phyloP scores from a whole-genome alignment of 2,329 filamentous ascomycete species.

The Penicillium brevicompactum region DNA sequence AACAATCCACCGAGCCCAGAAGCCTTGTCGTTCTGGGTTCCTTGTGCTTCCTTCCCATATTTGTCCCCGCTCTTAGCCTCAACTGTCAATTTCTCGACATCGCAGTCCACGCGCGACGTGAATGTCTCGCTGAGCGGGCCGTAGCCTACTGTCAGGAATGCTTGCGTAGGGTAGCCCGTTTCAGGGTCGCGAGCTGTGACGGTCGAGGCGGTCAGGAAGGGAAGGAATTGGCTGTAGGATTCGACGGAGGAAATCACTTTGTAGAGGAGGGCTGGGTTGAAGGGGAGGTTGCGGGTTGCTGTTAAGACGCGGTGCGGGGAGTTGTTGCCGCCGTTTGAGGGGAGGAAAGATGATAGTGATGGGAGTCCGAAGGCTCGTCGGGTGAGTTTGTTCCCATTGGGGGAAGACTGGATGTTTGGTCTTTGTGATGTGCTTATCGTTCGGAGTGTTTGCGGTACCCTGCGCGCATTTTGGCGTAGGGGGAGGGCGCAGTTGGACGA shows the following conservation, averaged over 20 bases:
- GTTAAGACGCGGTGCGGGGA: slow-evolving; percentile 66
- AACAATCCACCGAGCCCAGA: slow-evolving; percentile 26
- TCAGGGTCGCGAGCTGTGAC: slow-evolving; percentile 72
- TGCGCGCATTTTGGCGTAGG: not conserved
- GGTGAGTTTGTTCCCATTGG: slow-evolving; percentile 5
- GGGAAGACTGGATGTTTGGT: slow-evolving; percentile 3
- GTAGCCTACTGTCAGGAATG: slow-evolving; percentile 82
- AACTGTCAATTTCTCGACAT: slow-evolving; percentile 66
- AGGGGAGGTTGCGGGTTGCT: slow-evolving; percentile 75
- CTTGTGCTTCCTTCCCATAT: slow-evolving; percentile 55
- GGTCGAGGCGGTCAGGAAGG: slow-evolving; percentile 77
- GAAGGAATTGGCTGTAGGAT: slow-evolving; percentile 83
- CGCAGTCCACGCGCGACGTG: slow-evolving; percentile 75
- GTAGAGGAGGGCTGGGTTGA: slow-evolving; percentile 72
- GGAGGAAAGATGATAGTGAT: slow-evolving; percentile 32
- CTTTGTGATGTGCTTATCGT: slow-evolving; percentile 16
- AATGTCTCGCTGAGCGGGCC: slow-evolving; percentile 82
- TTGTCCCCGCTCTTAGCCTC: slow-evolving; percentile 64
- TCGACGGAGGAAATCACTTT: slow-evolving; percentile 84
- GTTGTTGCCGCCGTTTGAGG: slow-evolving; percentile 20
- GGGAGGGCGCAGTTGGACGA: slow-evolving; percentile 9
- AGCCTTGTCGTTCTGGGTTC: slow-evolving; percentile 50
- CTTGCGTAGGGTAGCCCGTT: slow-evolving; percentile 65
- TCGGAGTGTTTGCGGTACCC: not conserved
- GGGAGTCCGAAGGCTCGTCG: slow-evolving; percentile 30